Evolutionary conservation across 306 rosid genomes (phyloP).

Genomic region (Castanea sativa): DNA sequence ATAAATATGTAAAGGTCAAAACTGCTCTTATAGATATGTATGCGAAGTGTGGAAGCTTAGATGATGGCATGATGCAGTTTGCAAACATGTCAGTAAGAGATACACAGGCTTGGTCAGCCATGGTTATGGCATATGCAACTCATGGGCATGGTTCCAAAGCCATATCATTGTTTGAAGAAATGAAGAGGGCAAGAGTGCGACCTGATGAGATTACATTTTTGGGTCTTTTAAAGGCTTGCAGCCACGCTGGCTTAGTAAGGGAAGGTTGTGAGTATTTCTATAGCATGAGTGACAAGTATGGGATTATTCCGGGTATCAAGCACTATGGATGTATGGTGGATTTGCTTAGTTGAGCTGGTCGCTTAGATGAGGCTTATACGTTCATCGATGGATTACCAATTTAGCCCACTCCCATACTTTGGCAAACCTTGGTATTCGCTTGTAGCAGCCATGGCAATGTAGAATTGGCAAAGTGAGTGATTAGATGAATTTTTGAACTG

Average conservation of each 20-base stretch:
- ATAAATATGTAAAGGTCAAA: constrained; percentile 64
- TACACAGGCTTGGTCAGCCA: constrained; percentile 80
- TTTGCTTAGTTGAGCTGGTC: constrained; percentile 75
- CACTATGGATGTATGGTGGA: constrained; percentile 93
- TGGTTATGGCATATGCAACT: constrained; percentile 68
- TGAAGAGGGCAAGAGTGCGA: constrained; percentile 50
- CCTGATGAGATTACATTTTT: constrained; percentile 80
- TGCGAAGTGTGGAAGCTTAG: constrained; percentile 76
- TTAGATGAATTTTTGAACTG: constrained; percentile 53
- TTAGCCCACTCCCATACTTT: constrained; percentile 63
- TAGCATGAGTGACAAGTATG: constrained; percentile 55
- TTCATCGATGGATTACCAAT: constrained; percentile 61
- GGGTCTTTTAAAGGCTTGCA: constrained; percentile 73
- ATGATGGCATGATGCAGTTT: constrained; percentile 44
- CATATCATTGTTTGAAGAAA: constrained; percentile 61
- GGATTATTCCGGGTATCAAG: constrained; percentile 61
- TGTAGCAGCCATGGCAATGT: constrained; percentile 67
- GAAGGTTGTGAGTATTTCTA: constrained; percentile 58
- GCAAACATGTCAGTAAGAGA: constrained; percentile 58
- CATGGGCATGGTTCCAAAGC: constrained; percentile 69
- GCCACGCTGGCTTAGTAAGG: constrained; percentile 71
- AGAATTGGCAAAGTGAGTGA: constrained; percentile 63
- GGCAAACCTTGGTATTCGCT: constrained; percentile 75
- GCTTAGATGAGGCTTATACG: constrained; percentile 58
- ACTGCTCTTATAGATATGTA: constrained; percentile 84